Conservation (phyloP, 202 grass and related monocot species). For the Setaria italica region DNA sequence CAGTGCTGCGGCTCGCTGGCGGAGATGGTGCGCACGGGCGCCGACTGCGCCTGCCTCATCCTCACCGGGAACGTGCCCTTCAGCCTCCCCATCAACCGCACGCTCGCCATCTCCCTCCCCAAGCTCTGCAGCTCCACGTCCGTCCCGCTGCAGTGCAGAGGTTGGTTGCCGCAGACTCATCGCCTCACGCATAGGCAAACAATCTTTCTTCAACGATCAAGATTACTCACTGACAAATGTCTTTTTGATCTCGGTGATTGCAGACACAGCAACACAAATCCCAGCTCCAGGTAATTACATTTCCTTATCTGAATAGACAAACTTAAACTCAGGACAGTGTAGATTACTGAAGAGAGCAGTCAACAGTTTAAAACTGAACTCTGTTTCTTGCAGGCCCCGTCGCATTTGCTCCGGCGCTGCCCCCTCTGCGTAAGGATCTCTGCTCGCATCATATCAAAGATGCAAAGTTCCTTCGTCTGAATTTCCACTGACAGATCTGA, state of each 20-base stretch:
- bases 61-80: conserved; percentile 92
- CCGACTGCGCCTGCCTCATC: conserved; percentile 78
- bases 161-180: neutral
- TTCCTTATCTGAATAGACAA: neutral
- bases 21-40: conserved; percentile 47
- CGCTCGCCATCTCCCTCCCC: conserved; percentile 74
- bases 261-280: conserved; percentile 69
- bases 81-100: conserved; percentile 85
- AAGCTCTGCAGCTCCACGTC: conserved; percentile 67
- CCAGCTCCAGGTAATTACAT: conserved; percentile 62
- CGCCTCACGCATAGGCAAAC: neutral
- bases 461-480: neutral
- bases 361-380: neutral
- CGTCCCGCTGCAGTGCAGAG: conserved; percentile 87
- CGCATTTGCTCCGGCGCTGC: conserved; percentile 67
- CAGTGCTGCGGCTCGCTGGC: conserved; percentile 72
- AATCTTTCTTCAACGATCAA: neutral
- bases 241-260: neutral
- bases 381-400: conserved; percentile 47
- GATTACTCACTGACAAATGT: neutral
- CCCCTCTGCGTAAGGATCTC: conserved; percentile 73
- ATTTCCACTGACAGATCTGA: neutral
- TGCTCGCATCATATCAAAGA: neutral
- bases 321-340: neutral
- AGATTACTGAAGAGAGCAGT: neutral